A percentile compares a stretch with the other conserved stretches of the same genome.
Conservation (phyloP, 331 rosid species). For the Malus hybrid region DNA sequence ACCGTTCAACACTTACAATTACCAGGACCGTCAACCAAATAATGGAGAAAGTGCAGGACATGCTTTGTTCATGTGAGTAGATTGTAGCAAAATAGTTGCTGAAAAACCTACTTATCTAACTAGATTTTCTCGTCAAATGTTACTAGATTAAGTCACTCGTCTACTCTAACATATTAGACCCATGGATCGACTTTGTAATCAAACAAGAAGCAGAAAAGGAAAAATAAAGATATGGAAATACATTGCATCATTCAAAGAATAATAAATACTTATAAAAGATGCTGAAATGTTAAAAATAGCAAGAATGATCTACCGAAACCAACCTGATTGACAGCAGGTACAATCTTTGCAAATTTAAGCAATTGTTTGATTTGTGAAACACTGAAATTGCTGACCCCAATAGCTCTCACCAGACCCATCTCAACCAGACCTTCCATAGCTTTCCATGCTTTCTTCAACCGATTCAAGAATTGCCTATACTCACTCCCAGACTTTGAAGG, state of each 20-base stretch:
- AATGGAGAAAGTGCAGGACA: not conserved
- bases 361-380: slow-evolving; percentile 34
- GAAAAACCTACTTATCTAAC: not conserved
- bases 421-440: slow-evolving; percentile 42
- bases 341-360: slow-evolving; percentile 38
- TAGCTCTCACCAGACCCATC: slow-evolving; percentile 35
- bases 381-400: slow-evolving; percentile 44
- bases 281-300: not conserved
- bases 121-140: not conserved
- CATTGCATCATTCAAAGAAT: not conserved
- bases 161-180: not conserved
- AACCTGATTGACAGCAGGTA: slow-evolving; percentile 47
- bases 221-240: not conserved
- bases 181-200: not conserved
- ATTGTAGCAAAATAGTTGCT: not conserved
- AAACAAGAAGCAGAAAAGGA: not conserved
- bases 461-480: slow-evolving; percentile 36
- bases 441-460: slow-evolving; percentile 43
- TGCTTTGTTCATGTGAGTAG: not conserved
- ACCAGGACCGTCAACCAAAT: not conserved
- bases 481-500: slow-evolving; percentile 38
- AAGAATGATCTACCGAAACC: not conserved
- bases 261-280: not conserved
- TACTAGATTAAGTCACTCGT: not conserved
- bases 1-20: not conserved